Conservation (phyloP, 306 rosid genomes). For the Acacia crassicarpa region DNA sequence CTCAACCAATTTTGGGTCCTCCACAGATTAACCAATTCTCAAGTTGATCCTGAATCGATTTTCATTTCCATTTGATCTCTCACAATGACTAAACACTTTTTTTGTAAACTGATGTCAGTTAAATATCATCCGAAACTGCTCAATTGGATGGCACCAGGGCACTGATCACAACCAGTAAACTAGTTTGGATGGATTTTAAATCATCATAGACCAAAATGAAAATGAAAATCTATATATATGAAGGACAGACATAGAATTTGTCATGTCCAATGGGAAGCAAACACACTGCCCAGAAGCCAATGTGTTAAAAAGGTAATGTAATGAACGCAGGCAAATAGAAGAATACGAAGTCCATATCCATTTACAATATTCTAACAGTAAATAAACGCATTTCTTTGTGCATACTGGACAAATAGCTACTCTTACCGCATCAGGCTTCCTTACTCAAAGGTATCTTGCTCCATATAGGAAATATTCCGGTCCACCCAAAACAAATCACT, state of each 20-base stretch:
- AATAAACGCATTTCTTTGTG: slow-evolving; percentile 3
- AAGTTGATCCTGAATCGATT: too few species aligned
- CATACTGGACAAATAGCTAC: background rate
- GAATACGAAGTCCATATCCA: background rate
- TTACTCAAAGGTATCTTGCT: background rate
- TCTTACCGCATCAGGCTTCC: background rate
- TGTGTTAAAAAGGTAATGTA: background rate
- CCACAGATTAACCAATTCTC: too few species aligned
- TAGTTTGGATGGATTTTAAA: background rate
- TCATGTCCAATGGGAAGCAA: background rate
- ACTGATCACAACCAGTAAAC: background rate
- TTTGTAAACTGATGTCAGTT: background rate
- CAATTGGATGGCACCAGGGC: background rate
- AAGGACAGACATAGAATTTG: background rate
- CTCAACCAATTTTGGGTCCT: background rate
- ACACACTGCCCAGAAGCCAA: background rate
- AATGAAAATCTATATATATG: background rate
- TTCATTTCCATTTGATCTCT: background rate
- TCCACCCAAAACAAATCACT: background rate
- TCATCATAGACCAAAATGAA: background rate
- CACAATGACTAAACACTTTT: background rate
- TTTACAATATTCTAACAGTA: slow-evolving; percentile 8
- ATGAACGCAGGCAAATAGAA: background rate
- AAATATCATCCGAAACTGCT: background rate
- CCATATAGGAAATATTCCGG: background rate